phyloP scores from a whole-genome alignment of 1,139 yeast genomes.

The Protomyces pachydermus region DNA sequence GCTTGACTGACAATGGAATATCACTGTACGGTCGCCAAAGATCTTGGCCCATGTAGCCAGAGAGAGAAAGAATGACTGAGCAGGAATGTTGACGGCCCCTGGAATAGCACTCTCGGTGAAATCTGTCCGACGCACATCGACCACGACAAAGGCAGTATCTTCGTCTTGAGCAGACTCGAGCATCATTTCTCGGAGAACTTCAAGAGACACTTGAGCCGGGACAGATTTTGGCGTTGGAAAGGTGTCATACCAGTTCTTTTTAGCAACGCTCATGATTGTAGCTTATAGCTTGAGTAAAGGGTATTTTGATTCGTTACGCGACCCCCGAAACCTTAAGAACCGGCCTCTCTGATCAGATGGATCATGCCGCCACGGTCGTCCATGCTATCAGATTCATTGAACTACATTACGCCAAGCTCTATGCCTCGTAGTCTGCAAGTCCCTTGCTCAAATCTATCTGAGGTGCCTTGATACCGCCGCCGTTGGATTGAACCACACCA shows the following conservation, averaged over 20 bases:
- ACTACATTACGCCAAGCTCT: neutral
- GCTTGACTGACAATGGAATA: constrained; percentile 10
- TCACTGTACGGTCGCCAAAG: constrained; percentile 20
- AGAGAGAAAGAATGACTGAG: constrained; percentile 5
- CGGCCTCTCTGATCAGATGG: too few species aligned
- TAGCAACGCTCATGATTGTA: neutral
- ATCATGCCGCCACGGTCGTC: too few species aligned
- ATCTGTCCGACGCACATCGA: constrained; percentile 14
- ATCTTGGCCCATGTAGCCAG: constrained; percentile 14
- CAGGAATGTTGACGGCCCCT: constrained; percentile 18
- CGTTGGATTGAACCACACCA: neutral
- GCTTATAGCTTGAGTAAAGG: neutral
- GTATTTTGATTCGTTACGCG: too few species aligned
- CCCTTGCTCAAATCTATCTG: neutral
- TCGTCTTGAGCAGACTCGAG: constrained; percentile 12
- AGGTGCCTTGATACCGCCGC: neutral
- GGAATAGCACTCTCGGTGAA: constrained; percentile 2
- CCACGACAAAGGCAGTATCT: constrained; percentile 23
- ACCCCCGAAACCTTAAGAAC: too few species aligned
- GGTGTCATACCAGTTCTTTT: constrained; percentile 1
- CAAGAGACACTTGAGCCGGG: constrained; percentile 10
- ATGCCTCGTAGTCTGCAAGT: neutral
- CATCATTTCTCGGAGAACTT: constrained; percentile 13
- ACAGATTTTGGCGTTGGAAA: constrained; percentile 11
- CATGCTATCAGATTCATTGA: too few species aligned